Conservation (phyloP, 1,139 yeast species). For the Candida sanyaensis region DNA sequence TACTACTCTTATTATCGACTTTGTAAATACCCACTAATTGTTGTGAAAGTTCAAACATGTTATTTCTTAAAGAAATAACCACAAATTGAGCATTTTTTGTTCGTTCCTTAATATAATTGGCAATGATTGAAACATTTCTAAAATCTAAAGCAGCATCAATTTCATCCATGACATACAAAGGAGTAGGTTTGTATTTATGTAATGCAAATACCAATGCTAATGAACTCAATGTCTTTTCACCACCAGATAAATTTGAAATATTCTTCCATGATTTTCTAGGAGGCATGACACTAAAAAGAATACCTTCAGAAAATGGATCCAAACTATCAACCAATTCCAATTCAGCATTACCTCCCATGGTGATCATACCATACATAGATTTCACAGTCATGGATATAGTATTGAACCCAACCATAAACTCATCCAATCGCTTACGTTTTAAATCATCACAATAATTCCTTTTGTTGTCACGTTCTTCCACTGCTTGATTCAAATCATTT, state of each 20-base stretch:
- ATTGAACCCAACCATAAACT: slow-evolving; percentile 92
- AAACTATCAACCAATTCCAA: slow-evolving; percentile 91
- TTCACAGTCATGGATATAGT: slow-evolving; percentile 84
- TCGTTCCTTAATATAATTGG: slow-evolving; percentile 92
- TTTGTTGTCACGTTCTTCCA: slow-evolving; percentile 64
- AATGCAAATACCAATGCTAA: slow-evolving; percentile 95
- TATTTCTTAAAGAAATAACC: slow-evolving; percentile 91
- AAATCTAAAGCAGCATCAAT: slow-evolving; percentile 98
- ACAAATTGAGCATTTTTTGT: slow-evolving; percentile 96
- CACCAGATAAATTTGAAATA: slow-evolving; percentile 93
- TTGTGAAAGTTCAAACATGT: slow-evolving; percentile 96
- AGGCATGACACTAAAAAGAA: slow-evolving; percentile 97
- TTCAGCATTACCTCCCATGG: slow-evolving; percentile 99
- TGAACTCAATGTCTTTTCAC: slow-evolving; percentile 95
- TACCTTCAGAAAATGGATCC: slow-evolving; percentile 98
- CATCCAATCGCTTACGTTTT: slow-evolving; percentile 74
- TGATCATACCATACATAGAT: slow-evolving; percentile 98
- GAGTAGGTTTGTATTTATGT: slow-evolving; percentile 96
- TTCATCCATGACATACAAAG: slow-evolving; percentile 98
- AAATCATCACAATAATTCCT: slow-evolving; percentile 68
- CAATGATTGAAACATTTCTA: slow-evolving; percentile 95
- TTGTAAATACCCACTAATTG: slow-evolving; percentile 95
- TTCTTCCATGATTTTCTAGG: slow-evolving; percentile 98
- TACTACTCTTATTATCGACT: slow-evolving; percentile 85
- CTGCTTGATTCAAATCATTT: slow-evolving; percentile 66